Base-by-base conservation (phyloP, 2,329 filamentous ascomycete species). In the Pestalotiopsis sp. region DNA sequence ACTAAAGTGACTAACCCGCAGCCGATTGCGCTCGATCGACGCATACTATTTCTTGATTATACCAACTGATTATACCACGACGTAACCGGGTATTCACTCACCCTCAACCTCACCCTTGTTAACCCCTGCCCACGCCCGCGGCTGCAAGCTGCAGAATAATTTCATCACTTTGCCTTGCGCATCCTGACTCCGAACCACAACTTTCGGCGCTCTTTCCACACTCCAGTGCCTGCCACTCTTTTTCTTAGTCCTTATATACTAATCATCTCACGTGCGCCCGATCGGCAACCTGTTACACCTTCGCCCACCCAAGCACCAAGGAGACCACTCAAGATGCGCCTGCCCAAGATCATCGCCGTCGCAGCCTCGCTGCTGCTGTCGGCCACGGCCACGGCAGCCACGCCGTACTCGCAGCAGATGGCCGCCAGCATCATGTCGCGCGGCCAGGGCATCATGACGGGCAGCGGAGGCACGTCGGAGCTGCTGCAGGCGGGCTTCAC, bases 361-460 rank as follows among this genome's bases (percentile, higher is more conserved):
- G 57, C 59, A 39, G 36, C 20, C n/a, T n/a, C 27, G 27, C 59
- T 20, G 59, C 23, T 31, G 31, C 59, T 39, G 27, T 25, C 36
- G 20, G 59, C 27, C 20, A 27, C 17, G n/a, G 59, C 36, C 9
- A 36, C 17, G n/a, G 59, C 59, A 23, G 59, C 23, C 17, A 45
- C 39, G 4, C 17, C 25, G 25, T 70, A 75, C 66, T 77, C 77
- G 25, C 65, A 69, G 57, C 73, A 73, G 72, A 78, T 79, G 77
- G 77, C 77, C 1, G 62, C 69, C 3, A 78, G 77, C 69, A 77
- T 78, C 72, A 77, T 78, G 70, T 72, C 74, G 14, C 76, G 77
- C n/a, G 66, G 67, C n/a, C 75, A 79, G 67, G 77, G 77, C 56
- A 74, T 79, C 71, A 75, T 78, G 73, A 78, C 76, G 1, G 77